phyloP scores from a whole-genome alignment of 805 yeast genomes.

The Saccharomycodes ludwigii region DNA sequence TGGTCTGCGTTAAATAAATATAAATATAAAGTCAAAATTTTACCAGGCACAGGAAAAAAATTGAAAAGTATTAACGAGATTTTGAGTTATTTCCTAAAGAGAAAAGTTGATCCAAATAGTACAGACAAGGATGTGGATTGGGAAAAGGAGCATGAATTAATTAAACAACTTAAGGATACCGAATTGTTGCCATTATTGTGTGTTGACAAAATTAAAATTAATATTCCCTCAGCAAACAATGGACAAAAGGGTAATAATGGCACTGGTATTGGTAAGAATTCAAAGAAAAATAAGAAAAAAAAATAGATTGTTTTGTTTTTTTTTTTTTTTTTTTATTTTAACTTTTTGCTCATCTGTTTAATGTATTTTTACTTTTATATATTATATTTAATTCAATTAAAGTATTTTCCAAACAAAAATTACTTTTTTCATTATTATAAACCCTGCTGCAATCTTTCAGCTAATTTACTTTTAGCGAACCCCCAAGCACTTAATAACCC shows the following conservation, averaged over 20 bases:
- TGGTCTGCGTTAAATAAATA: conserved; percentile 68
- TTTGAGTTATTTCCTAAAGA: conserved; percentile 40
- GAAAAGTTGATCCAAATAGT: conserved; percentile 34
- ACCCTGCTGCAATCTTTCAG: conserved; percentile 38
- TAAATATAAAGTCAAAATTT: conserved; percentile 73
- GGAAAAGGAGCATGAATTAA: conserved; percentile 51
- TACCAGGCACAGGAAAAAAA: conserved; percentile 69
- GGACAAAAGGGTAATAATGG: conserved; percentile 11
- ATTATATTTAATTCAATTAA: not conserved
- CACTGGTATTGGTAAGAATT: conserved; percentile 14
- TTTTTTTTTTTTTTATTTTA: not conserved
- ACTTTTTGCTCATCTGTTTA: too few species aligned
- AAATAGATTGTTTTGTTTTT: too few species aligned
- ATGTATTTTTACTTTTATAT: not conserved
- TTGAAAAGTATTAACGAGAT: conserved; percentile 75
- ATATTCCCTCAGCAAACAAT: conserved; percentile 33
- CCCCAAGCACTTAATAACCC: conserved; percentile 78
- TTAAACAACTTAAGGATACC: conserved; percentile 44
- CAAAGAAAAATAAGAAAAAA: conserved; percentile 13
- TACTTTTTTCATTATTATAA: conserved; percentile 12
- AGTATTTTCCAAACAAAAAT: too few species aligned
- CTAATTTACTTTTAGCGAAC: conserved; percentile 66
- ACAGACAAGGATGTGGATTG: conserved; percentile 46
- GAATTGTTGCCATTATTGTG: conserved; percentile 60
- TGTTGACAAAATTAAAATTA: conserved; percentile 57